phyloP scores from a whole-genome alignment of 352 stramenopile genomes.

The Phytophthora agathidicida region DNA sequence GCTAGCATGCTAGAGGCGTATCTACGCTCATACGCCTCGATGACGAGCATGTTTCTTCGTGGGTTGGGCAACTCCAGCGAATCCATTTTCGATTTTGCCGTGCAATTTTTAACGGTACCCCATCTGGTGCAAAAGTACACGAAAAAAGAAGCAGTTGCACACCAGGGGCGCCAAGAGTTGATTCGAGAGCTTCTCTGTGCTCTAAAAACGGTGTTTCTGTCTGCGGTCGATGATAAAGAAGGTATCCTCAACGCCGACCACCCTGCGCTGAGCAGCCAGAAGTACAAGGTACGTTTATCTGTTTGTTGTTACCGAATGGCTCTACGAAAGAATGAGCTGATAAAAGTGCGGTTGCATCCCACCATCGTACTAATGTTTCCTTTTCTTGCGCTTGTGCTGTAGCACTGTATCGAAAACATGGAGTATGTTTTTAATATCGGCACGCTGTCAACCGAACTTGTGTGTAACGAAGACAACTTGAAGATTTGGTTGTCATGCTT shows the following conservation, averaged over 20 bases:
- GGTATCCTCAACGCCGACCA: constrained; percentile 73
- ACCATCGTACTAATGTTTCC: background rate
- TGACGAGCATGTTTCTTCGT: constrained; percentile 81
- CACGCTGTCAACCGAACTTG: constrained; percentile 74
- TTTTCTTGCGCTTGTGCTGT: constrained; percentile 14
- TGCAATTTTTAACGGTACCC: constrained; percentile 86
- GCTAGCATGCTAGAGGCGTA: constrained; percentile 82
- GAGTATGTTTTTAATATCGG: constrained; percentile 89
- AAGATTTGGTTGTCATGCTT: constrained; percentile 77
- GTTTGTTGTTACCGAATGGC: no score
- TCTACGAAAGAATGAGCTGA: no score
- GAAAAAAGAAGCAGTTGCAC: constrained; percentile 46
- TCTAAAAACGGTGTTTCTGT: constrained; percentile 66
- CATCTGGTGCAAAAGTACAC: constrained; percentile 84
- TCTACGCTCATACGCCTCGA: constrained; percentile 65
- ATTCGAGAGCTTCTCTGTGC: constrained; percentile 67
- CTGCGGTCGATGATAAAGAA: constrained; percentile 51
- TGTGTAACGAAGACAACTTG: constrained; percentile 75
- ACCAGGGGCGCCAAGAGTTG: constrained; percentile 64
- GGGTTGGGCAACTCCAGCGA: constrained; percentile 84
- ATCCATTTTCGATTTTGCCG: constrained; percentile 89
- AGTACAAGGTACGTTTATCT: constrained; percentile 77
- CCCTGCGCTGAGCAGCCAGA: constrained; percentile 77
- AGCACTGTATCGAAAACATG: constrained; percentile 88
- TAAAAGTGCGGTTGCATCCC: background rate